Base-by-base conservation (phyloP, 108 stramenopile genomes). In the Cyclostephanos invisitatus region DNA sequence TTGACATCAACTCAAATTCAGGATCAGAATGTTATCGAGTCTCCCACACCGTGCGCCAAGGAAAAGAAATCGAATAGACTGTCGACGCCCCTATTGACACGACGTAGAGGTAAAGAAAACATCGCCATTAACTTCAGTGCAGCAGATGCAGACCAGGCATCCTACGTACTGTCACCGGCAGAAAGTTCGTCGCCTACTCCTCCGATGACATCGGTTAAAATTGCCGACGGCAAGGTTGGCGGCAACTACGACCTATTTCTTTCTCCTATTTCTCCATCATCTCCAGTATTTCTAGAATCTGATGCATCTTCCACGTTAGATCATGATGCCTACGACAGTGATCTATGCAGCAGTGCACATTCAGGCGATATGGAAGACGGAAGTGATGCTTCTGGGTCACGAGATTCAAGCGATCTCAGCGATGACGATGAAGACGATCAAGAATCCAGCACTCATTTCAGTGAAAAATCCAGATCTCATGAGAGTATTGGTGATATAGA, bases 161-260 rank as follows among this genome's bases (percentile, higher is more conserved):
- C 44, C 15, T 46, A 46, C 17, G 15, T 14, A 46, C 44, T 46
- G 15, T 46, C 44, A 15, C 44, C 28, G 60, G 35, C 60, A 11
- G 64, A 66, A 36, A 36, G 11, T 35, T 51, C 51, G 48, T 21
- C 50, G 32, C 29, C 40, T 21, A 46, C 65, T 37, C 65, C 50
- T 22, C 65, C 65, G 32, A 29, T 67, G 36, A 67, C 65, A 50
- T 67, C 65, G 17, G 65, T 67, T 18, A 67, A 67, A 51, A 36
- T 67, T 5, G 1, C 53, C 8, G 10, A 54, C 11, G 22, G 53
- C 53, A 25, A 54, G 5, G 53, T 15, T 2, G 44, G 29, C 22
- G 36, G 29, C 50, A 54, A 38, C 11, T 47, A 17, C 24, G 21
- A 50, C 14, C 65, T 3, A 51, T 21, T 54, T 12, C 50, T 67